Evolutionary conservation across 805 yeast species (phyloP), one percentile per base, ranked within the genome.

Genomic region (Yarrowia sp.): DNA sequence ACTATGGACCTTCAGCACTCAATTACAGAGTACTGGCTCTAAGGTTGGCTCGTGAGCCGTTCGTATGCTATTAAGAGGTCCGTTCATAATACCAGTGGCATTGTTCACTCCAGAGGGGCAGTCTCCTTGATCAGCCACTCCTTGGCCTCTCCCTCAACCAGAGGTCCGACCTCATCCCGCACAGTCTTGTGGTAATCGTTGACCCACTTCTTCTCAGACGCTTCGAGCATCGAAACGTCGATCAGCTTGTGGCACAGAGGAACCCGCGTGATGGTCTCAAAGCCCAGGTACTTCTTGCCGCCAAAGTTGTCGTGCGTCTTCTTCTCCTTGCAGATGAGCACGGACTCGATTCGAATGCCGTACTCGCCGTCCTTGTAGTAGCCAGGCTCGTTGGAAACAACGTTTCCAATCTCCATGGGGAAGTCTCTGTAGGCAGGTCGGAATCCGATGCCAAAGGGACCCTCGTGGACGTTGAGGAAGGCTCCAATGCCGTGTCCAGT

Each of bases 401-500:
- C 80, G 67, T 86, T 89, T 5, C 97, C 97, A 13, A 78, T 77
- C 61, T 78, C 74, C 27, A 77, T 65, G 6, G 90, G 84, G 44
- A 80, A 81, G 9, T 81, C 77, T 32, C 77, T 74, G 24, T 81
- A 74, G 14, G 80, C 76, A 24, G 77, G 74, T 68, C 79, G 78
- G 70, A 72, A 77, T 63, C 87, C 89, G 64, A 94, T 84, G 14
- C 92, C 96, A 62, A 93, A 81, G 1, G 98, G 98, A 0, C 96
- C 94, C 70, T 96, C 97, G 72, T 94, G 99, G 16, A 94, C 98
- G 72, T 87, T 87, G 47, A 96, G 83, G 71, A 81, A 93, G 19
- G 92, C 81, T 1, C 97, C 98, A n/a, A 94, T 88, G 4, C 99
- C 99, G 73, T 94, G 99, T 1, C 98, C 97, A 0, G 98, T 90